A percentile compares a stretch with the other conserved stretches of the same genome.
phyloP scores from a whole-genome alignment of 306 rosid genomes.

The Lithocarpus polystachyus region DNA sequence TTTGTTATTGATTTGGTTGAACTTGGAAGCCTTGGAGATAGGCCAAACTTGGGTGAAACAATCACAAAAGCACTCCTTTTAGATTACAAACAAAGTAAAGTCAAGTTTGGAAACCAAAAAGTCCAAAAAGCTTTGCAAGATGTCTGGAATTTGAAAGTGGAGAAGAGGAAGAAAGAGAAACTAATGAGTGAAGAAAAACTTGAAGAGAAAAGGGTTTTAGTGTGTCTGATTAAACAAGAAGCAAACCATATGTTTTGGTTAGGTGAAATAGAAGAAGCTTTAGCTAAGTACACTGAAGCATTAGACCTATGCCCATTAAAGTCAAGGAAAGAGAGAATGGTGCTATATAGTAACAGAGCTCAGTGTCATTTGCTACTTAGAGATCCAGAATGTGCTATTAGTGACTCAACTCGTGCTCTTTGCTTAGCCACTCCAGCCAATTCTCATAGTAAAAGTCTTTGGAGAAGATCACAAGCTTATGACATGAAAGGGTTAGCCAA shows the following conservation, averaged over 20 bases:
- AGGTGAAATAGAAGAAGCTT: slow-evolving; percentile 58
- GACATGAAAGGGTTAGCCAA: slow-evolving; percentile 72
- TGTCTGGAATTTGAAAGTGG: slow-evolving; percentile 36
- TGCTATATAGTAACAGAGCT: slow-evolving; percentile 58
- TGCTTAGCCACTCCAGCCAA: slow-evolving; percentile 53
- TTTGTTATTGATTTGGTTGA: slow-evolving; percentile 62
- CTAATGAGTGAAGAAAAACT: slow-evolving; percentile 22
- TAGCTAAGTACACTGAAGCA: slow-evolving; percentile 50
- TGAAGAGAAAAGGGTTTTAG: slow-evolving; percentile 40
- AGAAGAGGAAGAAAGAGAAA: slow-evolving; percentile 37
- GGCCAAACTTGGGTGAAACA: slow-evolving; percentile 49
- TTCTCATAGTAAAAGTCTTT: slow-evolving; percentile 51
- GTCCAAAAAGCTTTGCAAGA: slow-evolving; percentile 22
- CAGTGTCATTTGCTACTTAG: slow-evolving; percentile 53
- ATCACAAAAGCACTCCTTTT: slow-evolving; percentile 44
- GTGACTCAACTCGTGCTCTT: slow-evolving; percentile 69
- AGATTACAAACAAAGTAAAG: slow-evolving; percentile 14
- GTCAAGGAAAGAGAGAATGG: slow-evolving; percentile 55
- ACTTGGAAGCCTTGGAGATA: slow-evolving; percentile 51
- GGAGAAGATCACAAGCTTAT: slow-evolving; percentile 80
- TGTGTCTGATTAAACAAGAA: slow-evolving; percentile 42
- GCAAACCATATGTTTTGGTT: slow-evolving; percentile 44
- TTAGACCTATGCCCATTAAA: slow-evolving; percentile 47
- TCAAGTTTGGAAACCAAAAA: slow-evolving; percentile 3
- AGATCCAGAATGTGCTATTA: slow-evolving; percentile 46